Evolutionary conservation across 2,329 filamentous ascomycete species (phyloP), one percentile per base, ranked within the genome.

Genomic region (Exophiala spinifera): DNA sequence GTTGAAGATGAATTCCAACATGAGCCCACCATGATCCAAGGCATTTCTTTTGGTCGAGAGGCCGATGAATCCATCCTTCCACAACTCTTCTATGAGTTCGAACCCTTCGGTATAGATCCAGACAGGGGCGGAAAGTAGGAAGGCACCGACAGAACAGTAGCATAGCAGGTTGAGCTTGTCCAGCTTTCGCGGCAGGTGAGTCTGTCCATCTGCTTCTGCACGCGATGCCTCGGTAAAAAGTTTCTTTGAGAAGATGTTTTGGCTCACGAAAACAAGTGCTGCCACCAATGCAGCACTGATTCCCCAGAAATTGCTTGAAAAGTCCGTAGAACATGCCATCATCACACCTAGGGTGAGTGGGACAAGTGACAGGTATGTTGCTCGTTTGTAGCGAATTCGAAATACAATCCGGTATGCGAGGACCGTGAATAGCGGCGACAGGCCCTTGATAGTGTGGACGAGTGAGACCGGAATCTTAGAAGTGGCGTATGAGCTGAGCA

Each of bases 161-260:
- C 89, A 97, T 3, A 99, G 79, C 15, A 99, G 78, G 68, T 99
- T 99, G 37, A 99, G 82, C 74, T 99, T 99, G 74, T 99, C 94
- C 15, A 96, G 81, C 72, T 96, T 97, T 58, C 85, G 84, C 40
- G 84, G 81, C 51, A 81, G 80, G 11, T 78, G 73, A 0, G 80
- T 78, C 1, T 82, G 82, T 1, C 77, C 74, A 50, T 96, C 89
- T 6, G 85, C 83, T 72, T 96, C 92, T 1, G 89, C 88, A 55
- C 85, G 85, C 5, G 90, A 87, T 5, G 89, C 90, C 68, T 96
- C 91, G 70, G 96, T 99, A 78, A 99, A 99, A 8, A 99, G 84
- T 62, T 90, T 89, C 73, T 99, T 99, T 17, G 92, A 97, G 62
- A 96, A 95, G 53, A 99, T 99, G 68, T 99, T 99, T 69, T 99